A percentile compares a stretch with the other conserved stretches of the same genome.
phyloP scores from a whole-genome alignment of 768 basidiomycete species.

The Fomitopsis pulvina region DNA sequence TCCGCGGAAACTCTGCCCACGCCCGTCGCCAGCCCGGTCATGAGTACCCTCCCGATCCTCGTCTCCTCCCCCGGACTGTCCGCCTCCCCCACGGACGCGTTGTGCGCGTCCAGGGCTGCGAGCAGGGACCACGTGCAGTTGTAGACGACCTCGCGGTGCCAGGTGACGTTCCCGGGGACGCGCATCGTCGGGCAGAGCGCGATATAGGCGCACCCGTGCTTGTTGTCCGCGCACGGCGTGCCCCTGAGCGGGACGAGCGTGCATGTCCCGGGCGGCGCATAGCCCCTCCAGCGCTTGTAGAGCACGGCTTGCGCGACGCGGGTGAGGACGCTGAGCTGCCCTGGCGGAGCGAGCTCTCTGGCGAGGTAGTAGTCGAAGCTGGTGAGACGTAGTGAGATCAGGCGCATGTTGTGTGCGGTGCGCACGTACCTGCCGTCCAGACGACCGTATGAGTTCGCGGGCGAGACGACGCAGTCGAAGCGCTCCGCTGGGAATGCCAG shows the following conservation, averaged over 20 bases:
- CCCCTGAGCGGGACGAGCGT: slow-evolving; percentile 10
- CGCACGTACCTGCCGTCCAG: slow-evolving; percentile 22
- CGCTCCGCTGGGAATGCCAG: not conserved
- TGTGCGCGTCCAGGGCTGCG: slow-evolving; percentile 10
- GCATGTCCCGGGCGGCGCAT: slow-evolving; percentile 12
- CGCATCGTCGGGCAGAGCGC: slow-evolving; percentile 15
- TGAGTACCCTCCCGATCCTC: slow-evolving; percentile 5
- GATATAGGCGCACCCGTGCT: slow-evolving; percentile 2
- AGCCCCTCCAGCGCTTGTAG: slow-evolving; percentile 10
- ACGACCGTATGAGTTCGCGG: slow-evolving; percentile 23
- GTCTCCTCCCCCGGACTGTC: not conserved
- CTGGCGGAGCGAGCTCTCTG: not conserved
- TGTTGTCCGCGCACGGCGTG: slow-evolving; percentile 6
- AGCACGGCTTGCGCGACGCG: slow-evolving; percentile 5
- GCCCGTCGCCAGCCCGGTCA: slow-evolving; percentile 14
- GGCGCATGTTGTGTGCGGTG: not conserved
- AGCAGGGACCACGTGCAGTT: slow-evolving; percentile 21
- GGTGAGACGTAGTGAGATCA: not conserved
- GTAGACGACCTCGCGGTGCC: slow-evolving; percentile 20
- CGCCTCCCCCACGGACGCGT: not conserved
- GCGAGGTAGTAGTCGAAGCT: not conserved
- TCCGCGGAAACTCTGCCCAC: not conserved
- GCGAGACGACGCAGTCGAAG: slow-evolving; percentile 24
- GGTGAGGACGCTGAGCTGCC: slow-evolving; percentile 1
- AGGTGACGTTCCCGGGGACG: slow-evolving; percentile 6